Conservation (phyloP, 306 rosid genomes). For the Lupinus albus region DNA sequence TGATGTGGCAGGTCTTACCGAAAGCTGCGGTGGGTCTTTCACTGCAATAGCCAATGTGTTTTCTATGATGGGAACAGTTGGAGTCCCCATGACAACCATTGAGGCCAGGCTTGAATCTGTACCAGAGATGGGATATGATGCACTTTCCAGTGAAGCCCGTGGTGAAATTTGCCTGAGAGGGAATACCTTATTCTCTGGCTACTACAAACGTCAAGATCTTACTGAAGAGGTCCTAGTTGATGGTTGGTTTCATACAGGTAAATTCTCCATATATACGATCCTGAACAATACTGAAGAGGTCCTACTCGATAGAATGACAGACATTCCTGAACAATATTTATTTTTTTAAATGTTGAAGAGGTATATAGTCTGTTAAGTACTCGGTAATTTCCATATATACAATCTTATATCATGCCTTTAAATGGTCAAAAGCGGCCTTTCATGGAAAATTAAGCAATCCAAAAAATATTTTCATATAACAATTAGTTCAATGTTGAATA, state of each 20-base stretch:
- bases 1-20: conserved; percentile 73
- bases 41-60: conserved; percentile 68
- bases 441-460: conserved; percentile 1
- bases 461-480: neutral
- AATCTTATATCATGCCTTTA: neutral
- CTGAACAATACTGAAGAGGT: too few relatives aligned
- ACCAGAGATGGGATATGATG: conserved; percentile 70
- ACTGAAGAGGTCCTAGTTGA: conserved; percentile 73
- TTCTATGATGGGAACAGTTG: conserved; percentile 89
- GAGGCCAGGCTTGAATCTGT: conserved; percentile 90
- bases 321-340: neutral
- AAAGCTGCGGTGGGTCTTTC: conserved; percentile 83
- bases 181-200: conserved; percentile 80
- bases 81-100: conserved; percentile 83
- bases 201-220: conserved; percentile 85
- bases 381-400: neutral
- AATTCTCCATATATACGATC: too few relatives aligned
- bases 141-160: conserved; percentile 69
- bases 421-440: neutral
- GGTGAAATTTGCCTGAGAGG: conserved; percentile 96
- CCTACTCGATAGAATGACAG: conserved; percentile 2
- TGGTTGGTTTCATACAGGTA: conserved; percentile 99
- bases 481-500: neutral
- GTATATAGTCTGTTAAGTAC: neutral
- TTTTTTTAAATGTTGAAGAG: neutral